phyloP scores from a whole-genome alignment of 768 basidiomycete genomes.

The Sarcodon sp. region DNA sequence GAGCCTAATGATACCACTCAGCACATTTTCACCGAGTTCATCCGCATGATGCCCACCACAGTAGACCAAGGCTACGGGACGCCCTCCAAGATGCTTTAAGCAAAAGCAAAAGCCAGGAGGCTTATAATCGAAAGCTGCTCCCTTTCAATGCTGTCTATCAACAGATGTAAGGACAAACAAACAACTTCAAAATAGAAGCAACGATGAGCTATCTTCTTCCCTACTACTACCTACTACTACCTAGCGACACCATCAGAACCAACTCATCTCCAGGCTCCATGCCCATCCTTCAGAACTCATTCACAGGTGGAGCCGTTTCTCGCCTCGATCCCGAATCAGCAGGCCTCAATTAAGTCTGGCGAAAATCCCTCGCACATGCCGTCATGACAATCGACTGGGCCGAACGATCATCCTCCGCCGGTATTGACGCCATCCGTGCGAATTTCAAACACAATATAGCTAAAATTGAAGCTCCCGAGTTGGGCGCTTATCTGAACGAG shows the following conservation, averaged over 20 bases:
- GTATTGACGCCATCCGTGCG: slow-evolving; percentile 9
- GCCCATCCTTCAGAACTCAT: slow-evolving; percentile 15
- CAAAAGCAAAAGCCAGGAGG: neutral
- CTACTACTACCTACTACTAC: slow-evolving; percentile 7
- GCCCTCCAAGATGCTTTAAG: slow-evolving; percentile 8
- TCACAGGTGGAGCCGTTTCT: slow-evolving; percentile 32
- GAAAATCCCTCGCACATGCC: slow-evolving; percentile 23
- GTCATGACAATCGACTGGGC: slow-evolving; percentile 10
- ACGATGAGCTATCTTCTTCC: slow-evolving; percentile 7
- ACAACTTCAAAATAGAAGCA: no score
- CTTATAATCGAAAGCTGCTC: no score
- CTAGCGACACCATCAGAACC: neutral
- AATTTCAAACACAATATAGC: slow-evolving; percentile 9
- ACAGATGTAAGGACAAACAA: no score
- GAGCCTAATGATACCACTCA: slow-evolving; percentile 2
- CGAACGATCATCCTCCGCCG: slow-evolving; percentile 7
- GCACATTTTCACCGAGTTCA: slow-evolving; percentile 20
- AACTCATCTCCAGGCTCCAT: neutral
- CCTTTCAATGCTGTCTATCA: no score
- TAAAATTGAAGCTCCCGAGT: slow-evolving; percentile 16
- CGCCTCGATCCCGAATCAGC: slow-evolving; percentile 21
- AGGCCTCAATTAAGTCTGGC: slow-evolving; percentile 36
- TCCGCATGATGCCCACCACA: slow-evolving; percentile 21
- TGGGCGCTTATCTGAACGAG: slow-evolving; percentile 37
- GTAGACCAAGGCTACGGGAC: slow-evolving; percentile 31